These are phyloP conservation scores for Chlorella ohadii DNA, from an alignment of 139 green algal genomes.

Conservation along the genomic window DNA sequence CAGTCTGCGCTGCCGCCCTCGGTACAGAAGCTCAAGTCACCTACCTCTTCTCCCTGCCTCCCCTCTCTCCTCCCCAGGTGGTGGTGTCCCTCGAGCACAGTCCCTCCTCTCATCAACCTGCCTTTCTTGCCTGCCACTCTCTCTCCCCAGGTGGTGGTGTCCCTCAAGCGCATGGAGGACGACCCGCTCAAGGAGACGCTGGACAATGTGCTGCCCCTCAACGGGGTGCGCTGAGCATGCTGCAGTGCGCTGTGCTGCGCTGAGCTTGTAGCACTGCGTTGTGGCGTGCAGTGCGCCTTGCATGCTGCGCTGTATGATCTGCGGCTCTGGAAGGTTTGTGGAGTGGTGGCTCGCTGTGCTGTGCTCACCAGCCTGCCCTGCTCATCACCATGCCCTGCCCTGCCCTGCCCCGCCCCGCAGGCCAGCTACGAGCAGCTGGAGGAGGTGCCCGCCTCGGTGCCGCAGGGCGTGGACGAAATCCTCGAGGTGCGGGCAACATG, in stretches of 20 bases:
- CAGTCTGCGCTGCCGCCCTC: no score
- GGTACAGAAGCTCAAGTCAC: no score
- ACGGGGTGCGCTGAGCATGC: not conserved
- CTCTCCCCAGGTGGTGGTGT: slow-evolving; percentile 37
- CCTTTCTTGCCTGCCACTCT: not conserved
- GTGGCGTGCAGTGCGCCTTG: not conserved
- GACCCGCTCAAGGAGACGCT: slow-evolving; percentile 65
- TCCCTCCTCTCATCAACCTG: no score
- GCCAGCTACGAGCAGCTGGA: not conserved
- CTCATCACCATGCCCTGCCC: not conserved
- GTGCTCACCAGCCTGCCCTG: no score
- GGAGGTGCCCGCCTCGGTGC: slow-evolving; percentile 36
- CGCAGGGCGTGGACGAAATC: slow-evolving; percentile 52
- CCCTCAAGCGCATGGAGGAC: slow-evolving; percentile 58
- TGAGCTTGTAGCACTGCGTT: not conserved
- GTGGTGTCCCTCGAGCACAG: slow-evolving; percentile 53
- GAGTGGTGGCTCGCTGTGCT: no score
- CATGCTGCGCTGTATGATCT: no score
- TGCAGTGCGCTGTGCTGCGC: not conserved
- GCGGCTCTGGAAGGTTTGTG: no score
- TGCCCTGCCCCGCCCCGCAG: not conserved
- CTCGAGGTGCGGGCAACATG: no score
- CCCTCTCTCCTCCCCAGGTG: slow-evolving; percentile 10
- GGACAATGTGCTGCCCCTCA: slow-evolving; percentile 58
- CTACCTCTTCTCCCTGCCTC: not conserved